phyloP scores from a whole-genome alignment of 2,329 filamentous ascomycete genomes.

The Bipolaris zeicola region DNA sequence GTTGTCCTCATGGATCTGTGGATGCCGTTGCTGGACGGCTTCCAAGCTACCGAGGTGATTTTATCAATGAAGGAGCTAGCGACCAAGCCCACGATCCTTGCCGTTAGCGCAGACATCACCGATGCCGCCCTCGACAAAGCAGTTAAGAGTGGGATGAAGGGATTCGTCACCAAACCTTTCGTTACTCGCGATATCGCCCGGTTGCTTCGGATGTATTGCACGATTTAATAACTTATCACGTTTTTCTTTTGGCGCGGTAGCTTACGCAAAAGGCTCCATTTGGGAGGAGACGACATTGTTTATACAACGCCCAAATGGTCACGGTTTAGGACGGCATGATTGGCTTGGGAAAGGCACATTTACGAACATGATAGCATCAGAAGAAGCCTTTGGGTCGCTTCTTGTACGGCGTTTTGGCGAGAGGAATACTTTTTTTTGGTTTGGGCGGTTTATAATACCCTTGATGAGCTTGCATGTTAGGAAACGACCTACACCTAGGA shows the following conservation, averaged over 20 bases:
- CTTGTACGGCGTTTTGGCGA: constrained; percentile 16
- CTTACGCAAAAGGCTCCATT: constrained; percentile 17
- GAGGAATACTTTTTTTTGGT: constrained; percentile 4
- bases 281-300: constrained; percentile 10
- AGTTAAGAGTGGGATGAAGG: constrained; percentile 67
- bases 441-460: constrained; percentile 17
- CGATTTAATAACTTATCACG: constrained; percentile 13
- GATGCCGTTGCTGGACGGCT: constrained; percentile 77
- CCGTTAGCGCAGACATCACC: constrained; percentile 71
- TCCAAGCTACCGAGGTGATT: constrained; percentile 69
- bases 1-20: constrained; percentile 76
- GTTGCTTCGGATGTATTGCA: constrained; percentile 60
- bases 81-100: constrained; percentile 57
- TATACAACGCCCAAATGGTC: constrained; percentile 9
- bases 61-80: constrained; percentile 53
- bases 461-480: constrained; percentile 15
- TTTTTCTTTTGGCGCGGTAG: constrained; percentile 4
- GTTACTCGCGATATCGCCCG: constrained; percentile 66
- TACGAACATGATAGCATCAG: constrained; percentile 28
- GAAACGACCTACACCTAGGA: constrained; percentile 7
- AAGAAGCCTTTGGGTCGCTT: constrained; percentile 10
- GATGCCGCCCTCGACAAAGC: constrained; percentile 66
- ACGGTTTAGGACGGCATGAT: constrained; percentile 1
- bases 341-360: constrained; percentile 18
- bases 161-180: constrained; percentile 72